Conservation (phyloP, 2,329 filamentous ascomycete species). For the Geoglossum cookeanum region DNA sequence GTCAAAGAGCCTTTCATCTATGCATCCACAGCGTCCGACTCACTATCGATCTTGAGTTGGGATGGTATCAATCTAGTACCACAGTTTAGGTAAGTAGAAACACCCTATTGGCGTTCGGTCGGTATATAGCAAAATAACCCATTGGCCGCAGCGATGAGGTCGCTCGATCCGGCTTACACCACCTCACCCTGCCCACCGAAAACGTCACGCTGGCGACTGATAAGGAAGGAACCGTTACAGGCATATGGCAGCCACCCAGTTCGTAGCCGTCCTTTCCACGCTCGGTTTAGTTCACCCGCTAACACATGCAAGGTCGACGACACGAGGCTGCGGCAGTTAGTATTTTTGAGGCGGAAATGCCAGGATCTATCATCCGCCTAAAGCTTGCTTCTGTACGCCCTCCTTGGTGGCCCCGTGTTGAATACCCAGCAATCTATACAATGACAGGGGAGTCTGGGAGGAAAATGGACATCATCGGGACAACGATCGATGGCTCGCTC, state of each 20-base stretch:
- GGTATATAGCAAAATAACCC: background rate
- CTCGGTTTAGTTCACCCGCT: background rate
- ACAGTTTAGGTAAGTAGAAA: slow-evolving; percentile 9
- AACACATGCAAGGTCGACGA: slow-evolving; percentile 9
- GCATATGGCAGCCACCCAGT: slow-evolving; percentile 13
- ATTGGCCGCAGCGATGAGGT: slow-evolving; percentile 10
- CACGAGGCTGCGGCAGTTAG: slow-evolving; percentile 15
- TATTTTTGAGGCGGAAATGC: slow-evolving; percentile 38
- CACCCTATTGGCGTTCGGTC: background rate
- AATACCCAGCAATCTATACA: background rate
- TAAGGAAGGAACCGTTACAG: slow-evolving; percentile 13
- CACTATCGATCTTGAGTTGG: slow-evolving; percentile 11
- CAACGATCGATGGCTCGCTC: slow-evolving; percentile 42
- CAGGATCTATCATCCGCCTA: slow-evolving; percentile 37
- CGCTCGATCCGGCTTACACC: slow-evolving; percentile 11
- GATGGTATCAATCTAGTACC: slow-evolving; percentile 8
- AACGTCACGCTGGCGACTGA: slow-evolving; percentile 12
- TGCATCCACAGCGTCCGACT: slow-evolving; percentile 11
- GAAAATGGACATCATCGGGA: slow-evolving; percentile 1
- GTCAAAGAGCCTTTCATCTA: slow-evolving; percentile 12
- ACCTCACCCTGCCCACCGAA: slow-evolving; percentile 7
- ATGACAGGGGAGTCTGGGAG: background rate
- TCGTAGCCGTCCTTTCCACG: background rate
- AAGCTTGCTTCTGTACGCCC: slow-evolving; percentile 33
- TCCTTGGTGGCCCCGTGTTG: slow-evolving; percentile 22